These are phyloP conservation scores for Talaromyces nanjingensis DNA, from an alignment of 495 filamentous ascomycete genomes.

Conservation along the genomic window DNA sequence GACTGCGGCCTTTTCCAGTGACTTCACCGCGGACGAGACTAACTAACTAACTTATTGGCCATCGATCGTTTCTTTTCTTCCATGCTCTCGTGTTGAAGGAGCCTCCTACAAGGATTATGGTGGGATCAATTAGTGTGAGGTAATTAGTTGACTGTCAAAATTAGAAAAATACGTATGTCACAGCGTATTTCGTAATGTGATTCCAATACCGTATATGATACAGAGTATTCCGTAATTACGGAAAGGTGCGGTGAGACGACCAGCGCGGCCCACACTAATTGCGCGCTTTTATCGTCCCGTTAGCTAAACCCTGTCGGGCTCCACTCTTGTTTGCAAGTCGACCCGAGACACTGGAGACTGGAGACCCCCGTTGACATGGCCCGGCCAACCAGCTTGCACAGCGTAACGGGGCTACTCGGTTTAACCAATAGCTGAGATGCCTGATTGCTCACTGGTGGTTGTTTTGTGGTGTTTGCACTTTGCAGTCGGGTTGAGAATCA, in stretches of 20 bases:
- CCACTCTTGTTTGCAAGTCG: not conserved
- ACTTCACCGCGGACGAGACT: not conserved
- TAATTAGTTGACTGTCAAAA: not conserved
- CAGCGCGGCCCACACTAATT: not conserved
- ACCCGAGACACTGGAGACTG: conserved; percentile 1
- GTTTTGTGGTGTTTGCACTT: not conserved
- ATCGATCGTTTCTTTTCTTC: not conserved
- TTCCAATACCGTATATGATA: not conserved
- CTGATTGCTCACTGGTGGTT: not conserved
- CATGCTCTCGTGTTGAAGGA: not conserved
- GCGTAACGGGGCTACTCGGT: not conserved
- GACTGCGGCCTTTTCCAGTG: not conserved
- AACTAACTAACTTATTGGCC: not conserved
- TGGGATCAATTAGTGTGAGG: not conserved
- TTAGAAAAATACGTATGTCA: not conserved
- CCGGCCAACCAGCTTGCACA: not conserved
- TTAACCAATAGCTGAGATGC: not conserved
- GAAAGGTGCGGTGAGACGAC: conserved; percentile 3
- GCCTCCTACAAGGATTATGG: not conserved
- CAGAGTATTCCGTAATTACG: not conserved
- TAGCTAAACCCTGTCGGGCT: not conserved
- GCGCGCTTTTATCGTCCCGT: not conserved
- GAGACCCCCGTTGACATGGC: not conserved
- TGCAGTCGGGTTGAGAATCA: not conserved
- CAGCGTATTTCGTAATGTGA: not conserved